phyloP scores from a whole-genome alignment of 2,329 filamentous ascomycete species.

The Ceratocystiopsis brevicomis region DNA sequence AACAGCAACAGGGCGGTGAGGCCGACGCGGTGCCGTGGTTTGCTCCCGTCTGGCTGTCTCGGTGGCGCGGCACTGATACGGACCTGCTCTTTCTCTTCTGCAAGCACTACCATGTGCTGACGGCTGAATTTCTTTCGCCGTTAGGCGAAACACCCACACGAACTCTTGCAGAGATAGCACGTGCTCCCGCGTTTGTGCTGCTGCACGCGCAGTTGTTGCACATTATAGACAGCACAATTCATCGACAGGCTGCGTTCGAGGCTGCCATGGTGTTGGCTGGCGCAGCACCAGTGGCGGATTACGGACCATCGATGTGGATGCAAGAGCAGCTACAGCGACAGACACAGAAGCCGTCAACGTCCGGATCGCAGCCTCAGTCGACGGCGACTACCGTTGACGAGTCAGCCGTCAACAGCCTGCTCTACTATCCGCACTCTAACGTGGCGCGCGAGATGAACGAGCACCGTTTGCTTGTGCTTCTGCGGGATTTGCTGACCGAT shows the following conservation, averaged over 20 bases:
- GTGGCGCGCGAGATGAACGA: conserved; percentile 69
- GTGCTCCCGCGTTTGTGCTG: conserved; percentile 59
- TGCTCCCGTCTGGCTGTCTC: conserved; percentile 55
- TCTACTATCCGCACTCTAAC: conserved; percentile 23
- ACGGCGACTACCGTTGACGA: conserved; percentile 16
- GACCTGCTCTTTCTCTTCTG: conserved; percentile 83
- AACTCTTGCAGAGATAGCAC: conserved; percentile 34
- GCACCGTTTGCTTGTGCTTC: conserved; percentile 63
- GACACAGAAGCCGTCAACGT: neutral
- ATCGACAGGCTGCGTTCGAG: conserved; percentile 45
- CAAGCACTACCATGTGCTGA: conserved; percentile 69
- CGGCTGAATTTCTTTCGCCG: conserved; percentile 39
- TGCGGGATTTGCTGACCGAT: conserved; percentile 54
- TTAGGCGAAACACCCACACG: conserved; percentile 12
- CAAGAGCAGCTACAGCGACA: conserved; percentile 5
- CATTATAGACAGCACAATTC: conserved; percentile 66
- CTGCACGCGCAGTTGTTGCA: conserved; percentile 68
- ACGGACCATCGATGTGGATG: conserved; percentile 1
- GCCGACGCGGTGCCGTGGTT: conserved; percentile 48
- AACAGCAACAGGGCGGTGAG: too few species aligned
- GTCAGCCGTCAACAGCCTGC: too few species aligned
- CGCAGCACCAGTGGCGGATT: conserved; percentile 16
- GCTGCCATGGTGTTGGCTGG: conserved; percentile 17
- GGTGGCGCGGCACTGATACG: conserved; percentile 75
- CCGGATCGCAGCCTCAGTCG: neutral